These are phyloP conservation scores for Colletotrichum lindemuthianum DNA, from an alignment of 2,329 filamentous ascomycete species.

Conservation along the genomic window DNA sequence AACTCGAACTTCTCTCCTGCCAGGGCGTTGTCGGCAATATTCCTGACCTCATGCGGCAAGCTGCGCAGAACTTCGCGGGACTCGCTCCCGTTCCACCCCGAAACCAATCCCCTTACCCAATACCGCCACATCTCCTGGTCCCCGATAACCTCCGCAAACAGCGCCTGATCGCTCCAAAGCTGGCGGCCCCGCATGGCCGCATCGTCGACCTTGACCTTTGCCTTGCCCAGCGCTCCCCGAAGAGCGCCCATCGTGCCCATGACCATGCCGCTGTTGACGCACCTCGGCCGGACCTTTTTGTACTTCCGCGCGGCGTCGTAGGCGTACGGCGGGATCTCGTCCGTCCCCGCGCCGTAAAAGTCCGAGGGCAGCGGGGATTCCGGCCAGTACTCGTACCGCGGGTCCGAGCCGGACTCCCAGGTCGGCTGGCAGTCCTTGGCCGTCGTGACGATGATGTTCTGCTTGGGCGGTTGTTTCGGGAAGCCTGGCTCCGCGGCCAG, in stretches of 20 bases:
- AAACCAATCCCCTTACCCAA: constrained; percentile 43
- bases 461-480: constrained; percentile 44
- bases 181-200: constrained; percentile 44
- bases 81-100: constrained; percentile 45
- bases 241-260: constrained; percentile 48
- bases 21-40: constrained; percentile 43
- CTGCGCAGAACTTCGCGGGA: constrained; percentile 31
- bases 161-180: constrained; percentile 51
- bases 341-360: constrained; percentile 48
- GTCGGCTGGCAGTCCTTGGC: constrained; percentile 50
- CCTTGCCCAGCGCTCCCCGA: constrained; percentile 39
- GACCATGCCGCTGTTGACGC: constrained; percentile 49
- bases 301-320: constrained; percentile 47
- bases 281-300: constrained; percentile 45
- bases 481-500: constrained; percentile 36
- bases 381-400: constrained; percentile 50
- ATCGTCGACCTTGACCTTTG: constrained; percentile 43
- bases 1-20: constrained; percentile 47
- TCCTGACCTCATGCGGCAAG: constrained; percentile 37
- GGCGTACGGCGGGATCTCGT: constrained; percentile 40
- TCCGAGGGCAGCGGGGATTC: constrained; percentile 46
- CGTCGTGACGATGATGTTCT: constrained; percentile 46
- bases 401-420: constrained; percentile 46
- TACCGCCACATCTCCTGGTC: constrained; percentile 51
- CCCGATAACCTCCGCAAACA: constrained; percentile 50